Conservation (phyloP, 306 rosid species). For the Vigna hirtella region DNA sequence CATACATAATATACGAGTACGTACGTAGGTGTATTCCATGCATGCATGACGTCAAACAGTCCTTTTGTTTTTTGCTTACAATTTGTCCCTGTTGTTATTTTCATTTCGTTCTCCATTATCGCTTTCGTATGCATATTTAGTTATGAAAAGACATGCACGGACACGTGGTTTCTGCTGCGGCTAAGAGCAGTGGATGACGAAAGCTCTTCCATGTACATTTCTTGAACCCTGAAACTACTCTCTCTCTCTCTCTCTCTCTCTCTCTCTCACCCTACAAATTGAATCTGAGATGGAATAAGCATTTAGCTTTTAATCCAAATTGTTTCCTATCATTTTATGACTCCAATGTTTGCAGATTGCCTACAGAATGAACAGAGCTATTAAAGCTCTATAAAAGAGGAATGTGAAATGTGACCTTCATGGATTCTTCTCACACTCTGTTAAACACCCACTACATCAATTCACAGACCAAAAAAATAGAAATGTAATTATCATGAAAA, state of each 20-base stretch:
- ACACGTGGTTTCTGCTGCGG: slow-evolving; percentile 40
- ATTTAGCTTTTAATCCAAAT: slow-evolving; percentile 20
- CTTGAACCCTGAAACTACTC: slow-evolving; percentile 9
- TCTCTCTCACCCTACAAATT: slow-evolving; percentile 16
- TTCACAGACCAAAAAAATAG: not conserved
- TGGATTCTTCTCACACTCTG: too few relatives aligned
- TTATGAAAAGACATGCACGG: slow-evolving; percentile 32
- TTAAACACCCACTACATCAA: not conserved
- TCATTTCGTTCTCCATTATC: slow-evolving; percentile 7
- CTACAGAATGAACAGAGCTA: not conserved
- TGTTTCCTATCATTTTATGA: slow-evolving; percentile 24
- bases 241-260: slow-evolving; percentile 26
- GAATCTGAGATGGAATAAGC: slow-evolving; percentile 21
- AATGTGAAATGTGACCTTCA: slow-evolving; percentile 19
- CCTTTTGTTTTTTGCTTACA: slow-evolving; percentile 19
- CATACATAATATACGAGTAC: not conserved
- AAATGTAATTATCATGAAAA: not conserved
- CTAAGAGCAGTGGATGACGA: slow-evolving; percentile 41
- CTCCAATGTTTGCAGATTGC: slow-evolving; percentile 30
- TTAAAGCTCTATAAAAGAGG: not conserved
- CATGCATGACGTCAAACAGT: slow-evolving; percentile 31
- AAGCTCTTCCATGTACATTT: slow-evolving; percentile 31
- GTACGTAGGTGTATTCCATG: not conserved
- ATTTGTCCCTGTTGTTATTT: not conserved
- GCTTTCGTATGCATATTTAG: not conserved